A percentile compares a stretch with the other conserved stretches of the same genome.
phyloP scores from a whole-genome alignment of 306 rosid species.

The Vicia sativa region DNA sequence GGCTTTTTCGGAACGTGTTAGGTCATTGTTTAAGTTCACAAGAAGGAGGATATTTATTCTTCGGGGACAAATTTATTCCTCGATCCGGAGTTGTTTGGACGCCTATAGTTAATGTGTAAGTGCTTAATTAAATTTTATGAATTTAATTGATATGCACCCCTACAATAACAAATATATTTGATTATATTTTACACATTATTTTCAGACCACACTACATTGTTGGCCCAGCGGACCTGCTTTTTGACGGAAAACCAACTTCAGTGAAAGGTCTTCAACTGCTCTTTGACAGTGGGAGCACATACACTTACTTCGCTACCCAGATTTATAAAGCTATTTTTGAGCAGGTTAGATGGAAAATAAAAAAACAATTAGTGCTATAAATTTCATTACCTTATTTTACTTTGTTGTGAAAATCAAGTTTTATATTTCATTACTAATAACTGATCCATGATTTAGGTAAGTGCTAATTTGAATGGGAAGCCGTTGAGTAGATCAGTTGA shows the following conservation, averaged over 20 bases:
- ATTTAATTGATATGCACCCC: no score
- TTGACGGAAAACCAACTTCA: slow-evolving; percentile 55
- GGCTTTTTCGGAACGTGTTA: slow-evolving; percentile 50
- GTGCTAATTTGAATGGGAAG: slow-evolving; percentile 57
- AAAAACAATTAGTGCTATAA: neutral
- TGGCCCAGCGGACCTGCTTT: slow-evolving; percentile 72
- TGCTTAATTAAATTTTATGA: neutral
- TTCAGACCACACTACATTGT: slow-evolving; percentile 64
- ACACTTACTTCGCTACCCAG: slow-evolving; percentile 67
- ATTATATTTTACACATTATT: neutral
- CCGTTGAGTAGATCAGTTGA: slow-evolving; percentile 45
- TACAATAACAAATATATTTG: no score
- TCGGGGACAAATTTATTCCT: slow-evolving; percentile 63
- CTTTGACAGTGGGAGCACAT: slow-evolving; percentile 91
- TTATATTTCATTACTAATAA: neutral
- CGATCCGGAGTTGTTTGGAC: slow-evolving; percentile 63
- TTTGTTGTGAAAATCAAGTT: neutral
- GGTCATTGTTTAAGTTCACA: slow-evolving; percentile 70
- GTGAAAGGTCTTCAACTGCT: slow-evolving; percentile 52
- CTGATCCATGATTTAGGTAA: slow-evolving; percentile 50
- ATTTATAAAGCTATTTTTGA: slow-evolving; percentile 47
- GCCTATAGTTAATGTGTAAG: slow-evolving; percentile 59
- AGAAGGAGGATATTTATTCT: slow-evolving; percentile 81
- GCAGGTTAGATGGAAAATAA: slow-evolving; percentile 52
- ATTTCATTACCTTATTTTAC: neutral